phyloP scores from a whole-genome alignment of 768 basidiomycete genomes.

The Pholiota molesta region DNA sequence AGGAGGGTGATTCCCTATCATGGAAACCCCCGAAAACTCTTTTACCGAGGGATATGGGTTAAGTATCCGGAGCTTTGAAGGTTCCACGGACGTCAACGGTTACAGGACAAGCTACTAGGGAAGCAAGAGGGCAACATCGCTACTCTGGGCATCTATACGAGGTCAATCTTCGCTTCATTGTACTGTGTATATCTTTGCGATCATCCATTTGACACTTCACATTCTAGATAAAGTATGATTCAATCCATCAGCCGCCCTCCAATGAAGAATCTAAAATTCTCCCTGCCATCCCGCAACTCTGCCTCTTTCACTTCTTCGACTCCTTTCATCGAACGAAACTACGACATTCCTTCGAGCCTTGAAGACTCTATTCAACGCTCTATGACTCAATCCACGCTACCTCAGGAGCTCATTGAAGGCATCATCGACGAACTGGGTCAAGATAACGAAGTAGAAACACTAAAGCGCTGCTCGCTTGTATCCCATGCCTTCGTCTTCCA shows the following conservation, averaged over 20 bases:
- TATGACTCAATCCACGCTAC: slow-evolving; percentile 13
- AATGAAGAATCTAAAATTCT: not conserved
- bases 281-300: not conserved
- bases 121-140: not conserved
- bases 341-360: no score
- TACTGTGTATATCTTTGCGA: not conserved
- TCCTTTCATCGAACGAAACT: not conserved
- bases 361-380: not conserved
- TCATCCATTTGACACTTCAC: not conserved
- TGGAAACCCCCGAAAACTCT: not conserved
- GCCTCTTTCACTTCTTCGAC: not conserved
- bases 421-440: slow-evolving; percentile 24
- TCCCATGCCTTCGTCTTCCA: slow-evolving; percentile 20
- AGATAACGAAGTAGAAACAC: slow-evolving; percentile 14
- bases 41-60: not conserved
- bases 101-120: not conserved
- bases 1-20: not conserved
- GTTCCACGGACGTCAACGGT: not conserved
- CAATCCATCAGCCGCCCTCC: not conserved
- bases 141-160: not conserved
- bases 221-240: not conserved
- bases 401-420: slow-evolving; percentile 22
- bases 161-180: not conserved
- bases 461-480: slow-evolving; percentile 21
- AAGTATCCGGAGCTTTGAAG: not conserved